Evolutionary conservation across 1,284 basidiomycete genomes (phyloP).

Genomic region (Apiotrichum mycotoxinovorans): DNA sequence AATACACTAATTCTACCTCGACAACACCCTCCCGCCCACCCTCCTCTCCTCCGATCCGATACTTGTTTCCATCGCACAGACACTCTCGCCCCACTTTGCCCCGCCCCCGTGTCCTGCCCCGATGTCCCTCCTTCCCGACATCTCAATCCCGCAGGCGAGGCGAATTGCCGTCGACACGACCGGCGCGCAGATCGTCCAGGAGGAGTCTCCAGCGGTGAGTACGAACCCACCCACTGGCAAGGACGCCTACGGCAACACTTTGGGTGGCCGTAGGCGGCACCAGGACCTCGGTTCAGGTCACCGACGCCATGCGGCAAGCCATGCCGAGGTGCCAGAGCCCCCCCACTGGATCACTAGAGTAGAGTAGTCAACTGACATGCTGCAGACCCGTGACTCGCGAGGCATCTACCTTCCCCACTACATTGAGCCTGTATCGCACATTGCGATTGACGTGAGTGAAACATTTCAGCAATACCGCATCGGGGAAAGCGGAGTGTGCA

Average conservation of each 20-base stretch:
- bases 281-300: no score
- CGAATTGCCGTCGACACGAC: slow-evolving; percentile 48
- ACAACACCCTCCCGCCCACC: no score
- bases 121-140: slow-evolving; percentile 36
- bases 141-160: slow-evolving; percentile 48
- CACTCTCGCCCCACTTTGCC: no score
- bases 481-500: background rate
- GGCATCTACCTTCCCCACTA: slow-evolving; percentile 94
- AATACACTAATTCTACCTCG: no score
- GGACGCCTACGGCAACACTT: background rate
- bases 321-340: no score
- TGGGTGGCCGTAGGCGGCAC: background rate
- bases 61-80: no score
- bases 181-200: slow-evolving; percentile 81
- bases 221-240: background rate
- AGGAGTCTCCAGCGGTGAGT: slow-evolving; percentile 86
- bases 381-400: slow-evolving; percentile 80
- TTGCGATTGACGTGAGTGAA: slow-evolving; percentile 82
- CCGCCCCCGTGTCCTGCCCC: background rate
- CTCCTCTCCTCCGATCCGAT: no score
- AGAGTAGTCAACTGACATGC: slow-evolving; percentile 16
- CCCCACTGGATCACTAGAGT: no score
- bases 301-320: background rate
- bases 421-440: slow-evolving; percentile 93
- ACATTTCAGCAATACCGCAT: no score